Conservation (phyloP, 495 filamentous ascomycete genomes). For the Halenospora varia region DNA sequence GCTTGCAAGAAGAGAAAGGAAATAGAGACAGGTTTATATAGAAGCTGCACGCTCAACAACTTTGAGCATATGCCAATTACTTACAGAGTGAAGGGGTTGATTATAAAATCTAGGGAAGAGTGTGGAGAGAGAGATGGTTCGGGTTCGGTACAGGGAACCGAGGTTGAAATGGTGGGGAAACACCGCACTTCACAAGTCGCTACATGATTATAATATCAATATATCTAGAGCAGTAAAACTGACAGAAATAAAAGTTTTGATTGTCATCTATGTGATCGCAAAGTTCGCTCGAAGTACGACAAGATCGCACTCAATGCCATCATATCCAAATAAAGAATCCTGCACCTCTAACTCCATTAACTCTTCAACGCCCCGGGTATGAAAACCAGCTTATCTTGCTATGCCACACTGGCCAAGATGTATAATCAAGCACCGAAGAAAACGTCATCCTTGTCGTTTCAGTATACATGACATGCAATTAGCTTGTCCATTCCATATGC, state of each 20-base stretch:
- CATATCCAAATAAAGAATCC: background rate
- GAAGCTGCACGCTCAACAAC: too few relatives aligned
- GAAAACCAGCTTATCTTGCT: constrained; percentile 13
- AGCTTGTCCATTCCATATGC: constrained; percentile 6
- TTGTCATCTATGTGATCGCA: background rate
- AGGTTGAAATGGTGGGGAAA: background rate
- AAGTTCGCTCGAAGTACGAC: background rate
- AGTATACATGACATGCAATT: constrained; percentile 23
- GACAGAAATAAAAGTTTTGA: background rate
- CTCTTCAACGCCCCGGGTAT: constrained; percentile 25
- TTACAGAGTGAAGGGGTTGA: background rate
- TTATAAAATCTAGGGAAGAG: background rate
- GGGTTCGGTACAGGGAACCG: background rate
- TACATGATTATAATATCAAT: background rate
- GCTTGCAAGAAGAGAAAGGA: too few relatives aligned
- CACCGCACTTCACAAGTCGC: background rate
- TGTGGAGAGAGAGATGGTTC: background rate
- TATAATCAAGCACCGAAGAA: constrained; percentile 14
- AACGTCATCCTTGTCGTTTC: constrained; percentile 20
- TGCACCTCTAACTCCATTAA: constrained; percentile 18
- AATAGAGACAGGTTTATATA: too few relatives aligned
- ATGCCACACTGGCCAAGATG: constrained; percentile 24
- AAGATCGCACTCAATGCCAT: constrained; percentile 10
- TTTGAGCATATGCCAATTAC: background rate
- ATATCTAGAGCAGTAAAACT: background rate